These are phyloP conservation scores for Coleophoma eucalyptorum DNA, from an alignment of 2,329 filamentous ascomycete genomes.

Conservation along the genomic window DNA sequence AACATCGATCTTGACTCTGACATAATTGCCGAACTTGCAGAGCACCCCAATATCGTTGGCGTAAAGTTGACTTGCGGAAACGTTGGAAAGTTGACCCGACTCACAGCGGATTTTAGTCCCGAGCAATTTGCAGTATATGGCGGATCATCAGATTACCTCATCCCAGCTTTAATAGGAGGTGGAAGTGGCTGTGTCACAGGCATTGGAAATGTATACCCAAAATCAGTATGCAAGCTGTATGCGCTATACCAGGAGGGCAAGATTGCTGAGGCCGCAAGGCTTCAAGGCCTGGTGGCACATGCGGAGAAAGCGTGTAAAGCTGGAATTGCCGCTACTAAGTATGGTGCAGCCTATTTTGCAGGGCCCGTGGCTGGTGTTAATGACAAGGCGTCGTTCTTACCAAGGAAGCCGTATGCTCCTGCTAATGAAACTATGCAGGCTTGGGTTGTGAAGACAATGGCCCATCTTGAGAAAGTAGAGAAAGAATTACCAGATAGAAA, in stretches of 20 bases:
- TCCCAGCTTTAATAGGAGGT: constrained; percentile 34
- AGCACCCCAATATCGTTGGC: constrained; percentile 24
- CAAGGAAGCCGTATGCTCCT: constrained; percentile 38
- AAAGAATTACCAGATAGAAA: constrained; percentile 6
- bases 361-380: constrained; percentile 33
- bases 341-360: constrained; percentile 38
- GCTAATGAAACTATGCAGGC: constrained; percentile 32
- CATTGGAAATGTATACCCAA: constrained; percentile 43
- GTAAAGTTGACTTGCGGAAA: constrained; percentile 26
- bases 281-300: constrained; percentile 40
- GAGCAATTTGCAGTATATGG: constrained; percentile 44
- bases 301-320: constrained; percentile 49
- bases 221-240: constrained; percentile 35
- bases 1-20: constrained; percentile 27
- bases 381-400: constrained; percentile 32
- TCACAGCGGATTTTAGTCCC: constrained; percentile 67
- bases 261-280: constrained; percentile 30
- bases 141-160: constrained; percentile 39
- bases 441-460: constrained; percentile 39
- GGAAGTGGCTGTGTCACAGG: constrained; percentile 40
- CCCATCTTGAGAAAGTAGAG: constrained; percentile 31
- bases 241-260: constrained; percentile 35
- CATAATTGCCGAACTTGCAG: constrained; percentile 15
- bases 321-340: constrained; percentile 42
- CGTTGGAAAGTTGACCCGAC: constrained; percentile 32